phyloP scores from a whole-genome alignment of 805 yeast species.

The Ogataea nakhonphanomensis region DNA sequence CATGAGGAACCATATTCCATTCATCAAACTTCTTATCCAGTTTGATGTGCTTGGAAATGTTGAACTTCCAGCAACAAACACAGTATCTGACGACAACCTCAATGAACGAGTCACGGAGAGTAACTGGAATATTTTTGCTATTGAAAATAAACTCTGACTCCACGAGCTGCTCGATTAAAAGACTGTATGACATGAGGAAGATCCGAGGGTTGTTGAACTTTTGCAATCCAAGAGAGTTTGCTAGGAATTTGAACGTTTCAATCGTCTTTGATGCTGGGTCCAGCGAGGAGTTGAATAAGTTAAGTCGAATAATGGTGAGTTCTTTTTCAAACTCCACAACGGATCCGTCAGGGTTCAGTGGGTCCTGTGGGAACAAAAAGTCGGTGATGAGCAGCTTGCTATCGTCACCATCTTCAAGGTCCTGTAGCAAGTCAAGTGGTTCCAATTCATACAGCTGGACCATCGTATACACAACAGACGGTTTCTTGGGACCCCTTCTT shows the following conservation, averaged over 20 bases:
- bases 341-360: slow-evolving; percentile 4
- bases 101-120: slow-evolving; percentile 31
- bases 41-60: slow-evolving; percentile 16
- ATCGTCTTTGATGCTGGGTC: slow-evolving; percentile 30
- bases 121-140: slow-evolving; percentile 24
- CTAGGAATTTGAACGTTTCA: slow-evolving; percentile 32
- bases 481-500: neutral
- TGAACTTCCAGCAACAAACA: slow-evolving; percentile 43
- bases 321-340: slow-evolving; percentile 19
- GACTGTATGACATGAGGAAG: slow-evolving; percentile 37
- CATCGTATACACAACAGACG: slow-evolving; percentile 11
- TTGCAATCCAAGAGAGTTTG: slow-evolving; percentile 32
- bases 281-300: slow-evolving; percentile 13
- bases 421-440: slow-evolving; percentile 15
- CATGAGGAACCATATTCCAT: slow-evolving; percentile 33
- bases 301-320: slow-evolving; percentile 21
- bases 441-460: slow-evolving; percentile 18
- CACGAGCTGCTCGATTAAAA: slow-evolving; percentile 38
- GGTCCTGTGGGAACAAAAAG: slow-evolving; percentile 17
- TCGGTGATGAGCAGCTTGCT: slow-evolving; percentile 21
- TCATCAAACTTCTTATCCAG: slow-evolving; percentile 25
- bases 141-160: slow-evolving; percentile 37
- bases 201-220: slow-evolving; percentile 35
- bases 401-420: slow-evolving; percentile 17
- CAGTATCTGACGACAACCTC: slow-evolving; percentile 44